Evolutionary conservation across 306 rosid genomes (phyloP).

Genomic region (Prunus mira): DNA sequence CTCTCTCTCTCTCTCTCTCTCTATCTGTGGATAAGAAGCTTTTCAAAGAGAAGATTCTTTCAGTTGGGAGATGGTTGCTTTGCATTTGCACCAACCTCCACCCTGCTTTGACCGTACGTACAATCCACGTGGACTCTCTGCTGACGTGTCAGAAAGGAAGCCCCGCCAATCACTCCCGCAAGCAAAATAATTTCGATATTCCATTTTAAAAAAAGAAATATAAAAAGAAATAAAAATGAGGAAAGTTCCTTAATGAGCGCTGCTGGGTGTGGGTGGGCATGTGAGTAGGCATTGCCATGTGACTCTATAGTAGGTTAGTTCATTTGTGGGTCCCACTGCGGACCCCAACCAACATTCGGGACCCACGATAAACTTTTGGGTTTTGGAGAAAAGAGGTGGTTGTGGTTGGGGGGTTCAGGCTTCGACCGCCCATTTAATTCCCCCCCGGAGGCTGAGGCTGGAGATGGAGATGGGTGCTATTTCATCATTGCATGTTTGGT

Average conservation of each 20-base stretch:
- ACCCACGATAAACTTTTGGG: not conserved
- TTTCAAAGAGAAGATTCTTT: not conserved
- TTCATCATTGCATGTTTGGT: not conserved
- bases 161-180: constrained; percentile 41
- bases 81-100: constrained; percentile 16
- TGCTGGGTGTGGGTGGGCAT: constrained; percentile 15
- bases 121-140: constrained; percentile 16
- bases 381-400: not conserved
- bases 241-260: constrained; percentile 8
- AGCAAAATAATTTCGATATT: not conserved
- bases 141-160: not conserved
- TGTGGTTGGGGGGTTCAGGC: not conserved
- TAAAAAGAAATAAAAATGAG: not conserved
- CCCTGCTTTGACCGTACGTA: constrained; percentile 14
- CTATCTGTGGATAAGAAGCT: not conserved
- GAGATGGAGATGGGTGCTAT: no score
- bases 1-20: no score
- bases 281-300: constrained; percentile 8
- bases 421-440: not conserved
- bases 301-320: not conserved
- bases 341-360: not conserved
- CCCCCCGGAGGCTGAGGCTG: not conserved
- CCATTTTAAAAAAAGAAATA: no score
- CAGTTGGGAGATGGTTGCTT: constrained; percentile 4
- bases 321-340: not conserved